phyloP scores from a whole-genome alignment of 345 rosid genomes.

The Turnera subulata region DNA sequence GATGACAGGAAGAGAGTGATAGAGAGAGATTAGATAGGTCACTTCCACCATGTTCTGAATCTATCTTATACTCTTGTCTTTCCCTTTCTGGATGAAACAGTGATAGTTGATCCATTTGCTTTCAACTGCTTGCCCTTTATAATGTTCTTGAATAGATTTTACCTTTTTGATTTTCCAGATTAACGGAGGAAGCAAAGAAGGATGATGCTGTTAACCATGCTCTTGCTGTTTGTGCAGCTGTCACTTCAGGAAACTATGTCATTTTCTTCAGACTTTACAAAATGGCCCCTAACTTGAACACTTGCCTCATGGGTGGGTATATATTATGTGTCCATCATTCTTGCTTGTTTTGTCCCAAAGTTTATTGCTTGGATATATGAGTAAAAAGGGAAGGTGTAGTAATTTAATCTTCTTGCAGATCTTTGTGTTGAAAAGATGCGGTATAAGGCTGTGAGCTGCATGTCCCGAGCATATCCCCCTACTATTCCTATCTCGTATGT shows the following conservation, averaged over 20 bases:
- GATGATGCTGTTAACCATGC: conserved; percentile 90
- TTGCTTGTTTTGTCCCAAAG: background rate
- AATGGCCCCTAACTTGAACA: conserved; percentile 82
- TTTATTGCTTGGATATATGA: too few species aligned
- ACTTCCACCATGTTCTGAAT: too few species aligned
- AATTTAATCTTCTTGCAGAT: conserved; percentile 44
- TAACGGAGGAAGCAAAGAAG: conserved; percentile 64
- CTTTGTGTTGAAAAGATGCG: conserved; percentile 90
- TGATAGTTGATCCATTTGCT: too few species aligned
- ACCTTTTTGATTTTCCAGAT: conserved; percentile 45
- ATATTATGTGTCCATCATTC: background rate
- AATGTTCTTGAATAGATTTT: background rate
- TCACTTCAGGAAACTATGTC: conserved; percentile 85
- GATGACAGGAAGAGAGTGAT: too few species aligned
- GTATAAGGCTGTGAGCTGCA: conserved; percentile 81
- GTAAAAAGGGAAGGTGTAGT: background rate
- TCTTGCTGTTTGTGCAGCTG: conserved; percentile 91
- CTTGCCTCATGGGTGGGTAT: conserved; percentile 84
- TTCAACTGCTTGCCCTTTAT: too few species aligned
- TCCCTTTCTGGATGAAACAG: too few species aligned
- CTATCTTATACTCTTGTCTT: too few species aligned
- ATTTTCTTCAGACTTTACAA: conserved; percentile 81
- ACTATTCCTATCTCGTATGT: conserved; percentile 70
- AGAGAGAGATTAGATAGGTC: too few species aligned
- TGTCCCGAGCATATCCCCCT: conserved; percentile 90